Conservation (phyloP, 176 grass and related monocot species). For the Carex parvula region DNA sequence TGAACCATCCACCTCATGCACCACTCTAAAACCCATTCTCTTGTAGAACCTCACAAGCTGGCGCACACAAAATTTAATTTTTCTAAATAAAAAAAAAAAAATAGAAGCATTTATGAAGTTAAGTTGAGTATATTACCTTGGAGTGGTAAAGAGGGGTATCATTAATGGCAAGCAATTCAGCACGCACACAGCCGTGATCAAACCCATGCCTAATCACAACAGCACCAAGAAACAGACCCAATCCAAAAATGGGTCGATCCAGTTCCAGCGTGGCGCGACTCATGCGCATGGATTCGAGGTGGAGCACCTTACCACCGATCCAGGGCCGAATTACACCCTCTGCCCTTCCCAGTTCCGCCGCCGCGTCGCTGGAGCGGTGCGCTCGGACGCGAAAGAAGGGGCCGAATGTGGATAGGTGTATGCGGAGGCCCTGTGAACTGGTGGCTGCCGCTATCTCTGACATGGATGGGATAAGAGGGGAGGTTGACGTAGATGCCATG, state of each 20-base stretch:
- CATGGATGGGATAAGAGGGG: constrained; percentile 52
- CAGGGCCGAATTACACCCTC: constrained; percentile 66
- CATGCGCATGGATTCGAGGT: constrained; percentile 80
- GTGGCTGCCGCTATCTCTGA: constrained; percentile 54
- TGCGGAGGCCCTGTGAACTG: constrained; percentile 50
- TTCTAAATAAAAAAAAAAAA: neutral
- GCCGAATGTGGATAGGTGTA: constrained; percentile 50
- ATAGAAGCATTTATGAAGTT: neutral
- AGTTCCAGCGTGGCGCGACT: constrained; percentile 41
- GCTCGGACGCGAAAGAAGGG: constrained; percentile 69
- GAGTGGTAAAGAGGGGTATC: constrained; percentile 69
- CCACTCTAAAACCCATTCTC: constrained; percentile 78
- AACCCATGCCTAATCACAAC: constrained; percentile 75
- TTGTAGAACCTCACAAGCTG: constrained; percentile 89
- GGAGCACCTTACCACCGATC: constrained; percentile 52
- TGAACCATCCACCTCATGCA: constrained; percentile 75
- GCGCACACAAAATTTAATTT: neutral
- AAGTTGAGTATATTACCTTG: constrained; percentile 40
- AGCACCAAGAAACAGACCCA: constrained; percentile 78
- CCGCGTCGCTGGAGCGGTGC: neutral
- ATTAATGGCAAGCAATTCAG: constrained; percentile 87
- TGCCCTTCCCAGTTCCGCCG: constrained; percentile 54
- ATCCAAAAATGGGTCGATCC: constrained; percentile 73
- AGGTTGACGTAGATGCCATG: constrained; percentile 1
- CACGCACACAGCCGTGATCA: constrained; percentile 64